Conservation (phyloP, 2,329 filamentous ascomycete genomes). For the Rhinocladiella mackenziei region DNA sequence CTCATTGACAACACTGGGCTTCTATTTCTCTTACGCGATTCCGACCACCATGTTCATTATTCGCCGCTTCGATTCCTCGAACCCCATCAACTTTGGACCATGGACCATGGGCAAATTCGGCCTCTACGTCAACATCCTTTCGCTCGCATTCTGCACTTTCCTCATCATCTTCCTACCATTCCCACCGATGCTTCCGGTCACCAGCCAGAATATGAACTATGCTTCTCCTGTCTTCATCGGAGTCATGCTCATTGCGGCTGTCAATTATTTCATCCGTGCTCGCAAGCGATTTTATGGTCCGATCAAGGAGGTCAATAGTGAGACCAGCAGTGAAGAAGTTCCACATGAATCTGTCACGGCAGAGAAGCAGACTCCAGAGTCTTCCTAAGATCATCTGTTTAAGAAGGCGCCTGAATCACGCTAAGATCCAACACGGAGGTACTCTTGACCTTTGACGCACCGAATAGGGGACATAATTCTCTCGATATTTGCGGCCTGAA, state of each 20-base stretch:
- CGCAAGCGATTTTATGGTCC: conserved; percentile 22
- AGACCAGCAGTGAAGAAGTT: conserved; percentile 20
- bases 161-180: conserved; percentile 37
- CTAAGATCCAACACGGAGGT: too few relatives aligned
- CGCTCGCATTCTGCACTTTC: conserved; percentile 34
- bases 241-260: conserved; percentile 19
- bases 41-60: conserved; percentile 21
- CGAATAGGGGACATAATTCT: too few relatives aligned
- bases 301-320: conserved; percentile 21
- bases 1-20: conserved; percentile 21
- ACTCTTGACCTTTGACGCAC: too few relatives aligned
- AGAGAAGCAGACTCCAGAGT: conserved; percentile 11
- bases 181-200: conserved; percentile 35
- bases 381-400: too few relatives aligned
- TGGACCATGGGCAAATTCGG: conserved; percentile 34
- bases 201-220: conserved; percentile 36
- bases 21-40: conserved; percentile 27
- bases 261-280: conserved; percentile 18
- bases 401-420: too few relatives aligned
- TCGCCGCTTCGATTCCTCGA: conserved; percentile 8
- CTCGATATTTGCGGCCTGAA: too few relatives aligned
- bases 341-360: conserved; percentile 11
- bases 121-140: conserved; percentile 32
- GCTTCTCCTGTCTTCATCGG: conserved; percentile 20
- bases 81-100: conserved; percentile 29